These are phyloP conservation scores for Orbilia oligospora DNA, from an alignment of 2,329 filamentous ascomycete species.

Conservation along the genomic window DNA sequence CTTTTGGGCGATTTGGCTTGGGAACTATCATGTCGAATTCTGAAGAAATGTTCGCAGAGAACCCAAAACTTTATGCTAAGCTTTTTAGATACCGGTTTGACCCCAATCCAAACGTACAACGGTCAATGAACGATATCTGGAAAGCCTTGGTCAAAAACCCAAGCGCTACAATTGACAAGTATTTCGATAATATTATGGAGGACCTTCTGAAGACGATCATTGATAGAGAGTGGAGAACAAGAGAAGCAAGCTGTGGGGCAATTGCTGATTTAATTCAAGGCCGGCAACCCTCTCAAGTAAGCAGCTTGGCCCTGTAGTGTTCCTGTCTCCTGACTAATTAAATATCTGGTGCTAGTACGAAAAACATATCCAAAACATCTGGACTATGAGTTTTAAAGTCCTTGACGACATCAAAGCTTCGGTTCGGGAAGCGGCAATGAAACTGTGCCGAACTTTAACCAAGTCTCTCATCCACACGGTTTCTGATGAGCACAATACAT, in stretches of 20 bases:
- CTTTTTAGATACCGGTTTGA: conserved; percentile 95
- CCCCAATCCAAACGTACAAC: conserved; percentile 90
- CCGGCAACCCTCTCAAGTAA: conserved; percentile 68
- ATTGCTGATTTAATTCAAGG: conserved; percentile 90
- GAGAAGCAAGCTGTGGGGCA: conserved; percentile 91
- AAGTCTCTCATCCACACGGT: conserved; percentile 80
- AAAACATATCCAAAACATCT: conserved; percentile 85
- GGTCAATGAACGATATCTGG: conserved; percentile 99
- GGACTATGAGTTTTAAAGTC: conserved; percentile 88
- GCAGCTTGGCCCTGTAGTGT: neutral
- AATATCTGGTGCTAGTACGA: conserved; percentile 76
- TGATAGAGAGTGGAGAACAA: conserved; percentile 91
- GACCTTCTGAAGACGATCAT: conserved; percentile 89
- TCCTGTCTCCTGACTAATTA: neutral
- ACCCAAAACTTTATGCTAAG: conserved; percentile 95
- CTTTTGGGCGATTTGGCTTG: conserved; percentile 93
- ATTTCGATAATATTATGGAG: conserved; percentile 90
- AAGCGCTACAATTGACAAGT: conserved; percentile 78
- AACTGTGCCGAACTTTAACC: conserved; percentile 85
- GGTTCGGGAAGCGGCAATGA: conserved; percentile 84
- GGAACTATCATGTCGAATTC: conserved; percentile 93
- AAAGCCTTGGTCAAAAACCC: conserved; percentile 93
- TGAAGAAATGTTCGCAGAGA: conserved; percentile 77
- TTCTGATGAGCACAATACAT: conserved; percentile 63
- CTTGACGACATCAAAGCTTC: conserved; percentile 96